A percentile compares a stretch with the other conserved stretches of the same genome.
These are phyloP conservation scores for Dendrobium nobile DNA, from an alignment of 106 monocot species.

Conservation along the genomic window DNA sequence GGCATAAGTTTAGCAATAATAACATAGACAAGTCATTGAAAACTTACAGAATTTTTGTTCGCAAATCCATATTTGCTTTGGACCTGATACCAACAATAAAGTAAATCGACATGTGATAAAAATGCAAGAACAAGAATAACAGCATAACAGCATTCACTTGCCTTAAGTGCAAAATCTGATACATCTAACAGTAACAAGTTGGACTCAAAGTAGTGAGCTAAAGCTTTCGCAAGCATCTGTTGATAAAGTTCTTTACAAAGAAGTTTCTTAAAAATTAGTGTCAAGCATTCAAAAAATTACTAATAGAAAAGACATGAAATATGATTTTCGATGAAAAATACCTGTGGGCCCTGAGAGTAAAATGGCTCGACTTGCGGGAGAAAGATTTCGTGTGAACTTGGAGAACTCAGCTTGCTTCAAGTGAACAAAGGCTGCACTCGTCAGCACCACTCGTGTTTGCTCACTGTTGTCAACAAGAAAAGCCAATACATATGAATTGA, in stretches of 20 bases:
- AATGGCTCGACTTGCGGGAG: conserved; percentile 68
- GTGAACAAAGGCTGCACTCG: conserved; percentile 77
- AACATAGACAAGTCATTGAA: neutral
- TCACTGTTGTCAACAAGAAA: conserved; percentile 27
- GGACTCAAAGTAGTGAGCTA: conserved; percentile 64
- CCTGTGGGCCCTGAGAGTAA: conserved; percentile 70
- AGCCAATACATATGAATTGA: neutral
- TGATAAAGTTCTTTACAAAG: conserved; percentile 52
- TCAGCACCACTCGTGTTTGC: conserved; percentile 53
- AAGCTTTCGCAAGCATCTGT: conserved; percentile 76
- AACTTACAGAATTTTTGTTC: conserved; percentile 38
- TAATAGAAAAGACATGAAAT: neutral
- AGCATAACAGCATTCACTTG: conserved; percentile 13
- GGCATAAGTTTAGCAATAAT: neutral
- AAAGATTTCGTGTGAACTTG: conserved; percentile 58
- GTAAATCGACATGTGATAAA: neutral
- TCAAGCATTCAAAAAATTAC: neutral
- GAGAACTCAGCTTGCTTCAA: conserved; percentile 68
- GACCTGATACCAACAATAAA: conserved; percentile 27
- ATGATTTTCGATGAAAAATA: conserved; percentile 10
- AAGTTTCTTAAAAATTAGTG: conserved; percentile 14
- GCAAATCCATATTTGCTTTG: conserved; percentile 65
- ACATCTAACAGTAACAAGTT: conserved; percentile 67
- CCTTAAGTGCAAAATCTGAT: conserved; percentile 66
- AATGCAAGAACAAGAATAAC: neutral